Percentiles rank a stretch among this genome's conserved stretches.
Conservation (phyloP, 2,329 filamentous ascomycete species). For the Aureobasidium namibiae region DNA sequence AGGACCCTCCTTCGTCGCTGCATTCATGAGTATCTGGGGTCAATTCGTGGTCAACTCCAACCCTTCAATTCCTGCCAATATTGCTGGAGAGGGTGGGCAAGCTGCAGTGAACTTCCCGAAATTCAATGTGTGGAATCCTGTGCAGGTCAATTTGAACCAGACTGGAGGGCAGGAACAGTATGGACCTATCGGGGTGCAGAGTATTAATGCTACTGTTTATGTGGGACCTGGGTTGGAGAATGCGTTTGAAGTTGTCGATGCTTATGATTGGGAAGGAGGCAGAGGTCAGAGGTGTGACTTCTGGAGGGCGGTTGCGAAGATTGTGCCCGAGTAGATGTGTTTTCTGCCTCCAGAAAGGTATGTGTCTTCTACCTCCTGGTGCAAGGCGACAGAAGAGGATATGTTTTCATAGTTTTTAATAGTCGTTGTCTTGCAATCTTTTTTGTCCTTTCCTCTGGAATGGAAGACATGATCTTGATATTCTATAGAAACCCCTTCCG, state of each 20-base stretch:
- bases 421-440: no score
- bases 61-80: constrained; percentile 28
- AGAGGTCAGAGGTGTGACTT: constrained; percentile 37
- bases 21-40: constrained; percentile 30
- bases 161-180: constrained; percentile 30
- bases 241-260: constrained; percentile 33
- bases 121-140: constrained; percentile 26
- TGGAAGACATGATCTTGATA: no score
- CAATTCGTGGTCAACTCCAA: constrained; percentile 36
- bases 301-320: constrained; percentile 24
- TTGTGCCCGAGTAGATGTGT: constrained; percentile 10
- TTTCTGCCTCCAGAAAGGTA: no score
- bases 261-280: constrained; percentile 38
- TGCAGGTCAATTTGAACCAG: constrained; percentile 39
- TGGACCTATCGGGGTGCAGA: neutral
- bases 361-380: neutral
- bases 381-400: neutral
- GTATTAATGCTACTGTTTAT: constrained; percentile 22
- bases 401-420: neutral
- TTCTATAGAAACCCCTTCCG: no score
- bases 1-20: neutral
- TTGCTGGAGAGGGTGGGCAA: constrained; percentile 12
- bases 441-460: no score
- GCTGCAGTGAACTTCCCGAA: constrained; percentile 21
- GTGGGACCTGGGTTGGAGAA: constrained; percentile 29